A percentile compares a stretch with the other conserved stretches of the same genome.
Conservation (phyloP, 1,139 yeast genomes). For the Wickerhamomyces sp. region DNA sequence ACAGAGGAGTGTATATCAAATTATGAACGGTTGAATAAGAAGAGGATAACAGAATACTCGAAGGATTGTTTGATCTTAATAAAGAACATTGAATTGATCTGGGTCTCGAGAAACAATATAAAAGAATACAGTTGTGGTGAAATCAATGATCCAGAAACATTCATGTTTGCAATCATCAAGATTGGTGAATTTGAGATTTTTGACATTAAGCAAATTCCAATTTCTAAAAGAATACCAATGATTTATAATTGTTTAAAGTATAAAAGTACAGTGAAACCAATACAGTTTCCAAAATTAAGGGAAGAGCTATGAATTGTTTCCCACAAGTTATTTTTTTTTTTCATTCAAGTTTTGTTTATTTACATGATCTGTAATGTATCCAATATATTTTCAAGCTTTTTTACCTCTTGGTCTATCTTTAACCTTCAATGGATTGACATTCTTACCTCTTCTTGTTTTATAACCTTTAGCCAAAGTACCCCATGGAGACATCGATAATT, state of each 20-base stretch:
- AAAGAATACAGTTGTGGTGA: not conserved
- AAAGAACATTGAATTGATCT: slow-evolving; percentile 5
- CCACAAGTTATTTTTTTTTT: too few species aligned
- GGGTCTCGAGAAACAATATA: slow-evolving; percentile 5
- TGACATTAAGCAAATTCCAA: slow-evolving; percentile 3
- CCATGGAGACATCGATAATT: slow-evolving; percentile 94
- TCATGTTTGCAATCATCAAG: slow-evolving; percentile 1
- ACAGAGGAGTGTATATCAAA: slow-evolving; percentile 4
- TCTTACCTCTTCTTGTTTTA: slow-evolving; percentile 90
- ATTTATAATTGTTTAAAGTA: not conserved
- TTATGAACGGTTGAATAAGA: slow-evolving; percentile 9
- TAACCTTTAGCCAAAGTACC: slow-evolving; percentile 89
- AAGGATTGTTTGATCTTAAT: slow-evolving; percentile 9
- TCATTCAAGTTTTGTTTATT: not conserved
- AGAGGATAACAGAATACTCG: slow-evolving; percentile 15
- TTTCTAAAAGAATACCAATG: not conserved
- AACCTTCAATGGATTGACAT: slow-evolving; percentile 76
- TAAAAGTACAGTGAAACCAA: not conserved
- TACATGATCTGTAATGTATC: not conserved
- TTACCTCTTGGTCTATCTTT: slow-evolving; percentile 73
- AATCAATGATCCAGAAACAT: not conserved
- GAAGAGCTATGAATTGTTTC: too few species aligned
- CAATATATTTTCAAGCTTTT: slow-evolving; percentile 1
- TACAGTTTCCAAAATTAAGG: too few species aligned
- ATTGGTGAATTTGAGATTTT: slow-evolving; percentile 1